Evolutionary conservation across 176 grass and related monocot species (phyloP).

Genomic region (Tillandsia fasciculata): DNA sequence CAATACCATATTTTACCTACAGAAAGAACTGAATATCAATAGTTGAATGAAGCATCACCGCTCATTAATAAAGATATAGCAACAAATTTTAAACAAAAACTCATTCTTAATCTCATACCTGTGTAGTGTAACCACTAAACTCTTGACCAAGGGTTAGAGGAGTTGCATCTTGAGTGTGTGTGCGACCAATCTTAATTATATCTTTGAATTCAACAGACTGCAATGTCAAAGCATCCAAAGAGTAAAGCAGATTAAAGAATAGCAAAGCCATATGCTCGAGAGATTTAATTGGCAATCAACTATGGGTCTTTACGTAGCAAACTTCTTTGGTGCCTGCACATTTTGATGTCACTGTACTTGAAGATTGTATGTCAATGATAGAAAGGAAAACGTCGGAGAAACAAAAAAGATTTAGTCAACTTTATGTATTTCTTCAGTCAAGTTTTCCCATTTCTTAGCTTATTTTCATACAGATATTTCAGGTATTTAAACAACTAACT

Average conservation of each 20-base stretch:
- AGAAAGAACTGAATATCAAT: conserved; percentile 16
- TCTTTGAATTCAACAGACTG: conserved; percentile 93
- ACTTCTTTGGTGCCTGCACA: not conserved
- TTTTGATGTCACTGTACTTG: not conserved
- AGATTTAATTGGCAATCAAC: too few relatives aligned
- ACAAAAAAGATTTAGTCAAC: too few relatives aligned
- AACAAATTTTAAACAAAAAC: not conserved
- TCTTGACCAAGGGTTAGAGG: conserved; percentile 96
- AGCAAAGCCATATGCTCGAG: too few relatives aligned
- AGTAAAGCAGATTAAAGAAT: not conserved
- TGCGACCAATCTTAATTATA: conserved; percentile 94
- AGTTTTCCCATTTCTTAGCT: too few relatives aligned
- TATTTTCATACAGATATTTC: too few relatives aligned
- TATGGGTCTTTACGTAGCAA: not conserved
- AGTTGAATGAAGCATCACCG: conserved; percentile 10
- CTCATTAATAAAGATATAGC: not conserved
- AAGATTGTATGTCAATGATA: not conserved
- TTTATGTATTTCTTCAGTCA: too few relatives aligned
- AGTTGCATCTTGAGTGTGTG: conserved; percentile 98
- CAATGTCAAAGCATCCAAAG: conserved; percentile 8
- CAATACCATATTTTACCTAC: conserved; percentile 92
- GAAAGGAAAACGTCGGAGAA: not conserved
- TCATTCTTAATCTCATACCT: conserved; percentile 37
- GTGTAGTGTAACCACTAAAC: conserved; percentile 89
- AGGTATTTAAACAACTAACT: too few relatives aligned